Evolutionary conservation across 2,329 filamentous ascomycete genomes (phyloP), one percentile per base, ranked within the genome.

Genomic region (Neopestalotiopsis rosae): DNA sequence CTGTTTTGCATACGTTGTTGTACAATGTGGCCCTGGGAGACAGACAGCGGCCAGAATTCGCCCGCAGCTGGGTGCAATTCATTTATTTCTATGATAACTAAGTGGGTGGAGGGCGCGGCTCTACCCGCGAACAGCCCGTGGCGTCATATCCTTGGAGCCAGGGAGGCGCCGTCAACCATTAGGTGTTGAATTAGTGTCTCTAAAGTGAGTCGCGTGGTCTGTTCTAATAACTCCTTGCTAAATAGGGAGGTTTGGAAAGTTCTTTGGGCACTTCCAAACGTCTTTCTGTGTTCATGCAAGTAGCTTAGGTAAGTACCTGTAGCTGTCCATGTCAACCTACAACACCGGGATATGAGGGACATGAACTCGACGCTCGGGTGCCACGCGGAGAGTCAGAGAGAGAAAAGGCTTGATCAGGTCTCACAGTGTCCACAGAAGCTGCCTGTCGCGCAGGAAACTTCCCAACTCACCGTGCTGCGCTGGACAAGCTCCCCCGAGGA

Each of bases 301-400:
- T 38, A 10, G 34, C 34, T 38, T 38, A 10, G 34, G 6, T 38
- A 28, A 28, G 24, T 28, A 28, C 24, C 24, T 28, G 24, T 38
- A 38, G 34, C 34, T 38, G 34, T 38, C 34, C 34, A 28, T 28
- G 24, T 28, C 34, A 38, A 10, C 5, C 34, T 38, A 38, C 34
- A 10, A 10, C 34, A 38, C 34, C 10, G 34, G 34, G 34, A 38
- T 38, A 38, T 38, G 6, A 38, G 10, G 34, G 34, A 10, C 34
- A 68, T 65, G 68, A 68, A 67, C 71, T 68, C 17, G 56, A 52
- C 45, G 9, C 45, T 52, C 20, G n/a, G 45, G 45, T 52, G 5
- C n/a, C 45, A 52, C 45, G n/a, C 7, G 34, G 34, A 52, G 9
- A n/a, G 45, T 20, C 42, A 28, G 34, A 38, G 34, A 38, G 34